Evolutionary conservation across 164 flowering plant genomes (phyloP).

Genomic region (Cinnamomum micranthum): DNA sequence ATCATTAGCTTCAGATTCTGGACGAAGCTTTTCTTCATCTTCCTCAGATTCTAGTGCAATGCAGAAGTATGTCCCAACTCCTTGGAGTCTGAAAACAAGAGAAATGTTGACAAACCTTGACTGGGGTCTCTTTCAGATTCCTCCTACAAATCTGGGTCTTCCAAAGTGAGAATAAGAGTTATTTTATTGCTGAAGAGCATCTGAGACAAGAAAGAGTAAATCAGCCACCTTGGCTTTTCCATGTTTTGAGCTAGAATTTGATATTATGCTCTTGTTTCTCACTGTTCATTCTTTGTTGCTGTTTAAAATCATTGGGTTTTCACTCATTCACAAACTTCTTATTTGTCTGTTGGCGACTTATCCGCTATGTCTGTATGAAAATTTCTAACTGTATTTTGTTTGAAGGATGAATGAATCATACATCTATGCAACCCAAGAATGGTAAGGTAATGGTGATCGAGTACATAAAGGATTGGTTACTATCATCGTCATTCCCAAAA

Average conservation of each 20-base stretch:
- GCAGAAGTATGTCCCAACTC: background rate
- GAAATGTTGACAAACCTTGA: slow-evolving; percentile 17
- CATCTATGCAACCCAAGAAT: background rate
- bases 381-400: background rate
- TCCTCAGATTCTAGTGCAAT: slow-evolving; percentile 47
- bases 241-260: slow-evolving; percentile 56
- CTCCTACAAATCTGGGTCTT: background rate
- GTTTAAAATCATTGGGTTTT: background rate
- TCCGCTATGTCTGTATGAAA: background rate
- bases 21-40: slow-evolving; percentile 52
- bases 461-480: background rate
- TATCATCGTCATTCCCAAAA: too few relatives aligned
- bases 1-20: slow-evolving; percentile 39
- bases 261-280: slow-evolving; percentile 20
- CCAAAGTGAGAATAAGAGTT: slow-evolving; percentile 10
- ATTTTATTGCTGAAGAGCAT: slow-evolving; percentile 32
- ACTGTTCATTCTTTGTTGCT: too few relatives aligned
- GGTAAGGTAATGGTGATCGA: background rate
- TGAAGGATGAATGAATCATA: background rate
- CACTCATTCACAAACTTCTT: background rate
- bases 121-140: slow-evolving; percentile 20
- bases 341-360: background rate
- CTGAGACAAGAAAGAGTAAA: slow-evolving; percentile 40
- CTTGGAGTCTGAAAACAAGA: slow-evolving; percentile 9
- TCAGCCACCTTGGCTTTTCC: slow-evolving; percentile 66